Evolutionary conservation across 768 basidiomycete species (phyloP), one percentile per base, ranked within the genome.

Genomic region (Kwoniella sp.): DNA sequence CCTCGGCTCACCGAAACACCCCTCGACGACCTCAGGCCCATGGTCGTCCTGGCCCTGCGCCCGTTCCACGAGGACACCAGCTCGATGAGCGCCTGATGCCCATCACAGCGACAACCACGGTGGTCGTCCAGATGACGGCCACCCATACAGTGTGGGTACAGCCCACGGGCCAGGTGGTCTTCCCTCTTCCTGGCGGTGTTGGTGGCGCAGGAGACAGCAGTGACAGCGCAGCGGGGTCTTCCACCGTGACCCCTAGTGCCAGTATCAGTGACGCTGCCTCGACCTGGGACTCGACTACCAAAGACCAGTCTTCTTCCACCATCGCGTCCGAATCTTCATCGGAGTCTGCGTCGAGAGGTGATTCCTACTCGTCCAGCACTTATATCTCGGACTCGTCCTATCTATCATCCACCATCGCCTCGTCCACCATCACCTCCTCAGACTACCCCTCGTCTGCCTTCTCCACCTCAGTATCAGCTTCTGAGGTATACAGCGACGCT

Each of bases 71-170:
- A 22, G 29, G 17, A 2, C 44, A 54, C 19, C 46, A 58, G 41
- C 54, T 70, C 23, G 65, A 70, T 33, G 65, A 70, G 50, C 53
- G 69, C 8, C 22, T 50, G 6, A 27, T 71, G 40, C 71, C 71
- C 2, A 71, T 73, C 49, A 73, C 72, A 11, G 66, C 72, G 5
- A 73, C 72, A 1, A 73, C 65, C 0, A 70, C 67, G 0, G 59
- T 73, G 19, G 53, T 63, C 12, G 60, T 70, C 14, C 48, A 68
- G 20, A 59, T 60, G 33, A 73, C 72, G 6, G 58, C 25, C 28
- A 56, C 55, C 4, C 39, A 48, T 17, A 68, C 65, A 8, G 59
- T 71, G 0, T 70, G 69, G 68, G 67, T 65, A 1, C 37, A 46
- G 22, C 62, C 68, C 8, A 65, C 69, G 9, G 61, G 57, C 36